Conservation (phyloP, 2,329 filamentous ascomycete species). For the Claviceps arundinis region DNA sequence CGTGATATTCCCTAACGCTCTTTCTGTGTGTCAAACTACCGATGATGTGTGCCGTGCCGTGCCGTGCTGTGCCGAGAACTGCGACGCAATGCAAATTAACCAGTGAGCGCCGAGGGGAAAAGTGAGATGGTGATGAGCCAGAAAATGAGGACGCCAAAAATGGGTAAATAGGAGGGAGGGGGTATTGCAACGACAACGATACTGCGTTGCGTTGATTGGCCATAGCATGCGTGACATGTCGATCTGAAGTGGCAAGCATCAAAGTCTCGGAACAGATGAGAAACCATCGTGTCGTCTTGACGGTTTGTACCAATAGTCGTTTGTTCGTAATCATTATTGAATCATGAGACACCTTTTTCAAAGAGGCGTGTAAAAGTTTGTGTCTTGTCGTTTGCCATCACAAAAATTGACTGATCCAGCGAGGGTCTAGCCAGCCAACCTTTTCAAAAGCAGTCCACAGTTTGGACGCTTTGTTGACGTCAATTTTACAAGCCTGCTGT, state of each 20-base stretch:
- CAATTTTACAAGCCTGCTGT: constrained; percentile 94
- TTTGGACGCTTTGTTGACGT: constrained; percentile 94
- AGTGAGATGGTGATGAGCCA: background rate
- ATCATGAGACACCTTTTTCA: background rate
- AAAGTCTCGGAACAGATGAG: background rate
- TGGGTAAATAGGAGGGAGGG: background rate
- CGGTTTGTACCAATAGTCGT: background rate
- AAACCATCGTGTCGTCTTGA: no score
- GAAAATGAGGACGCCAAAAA: constrained; percentile 1
- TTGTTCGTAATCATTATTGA: background rate
- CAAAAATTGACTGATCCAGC: constrained; percentile 27
- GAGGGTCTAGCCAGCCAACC: constrained; percentile 64
- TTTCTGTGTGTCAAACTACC: constrained; percentile 18
- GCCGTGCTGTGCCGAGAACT: constrained; percentile 11
- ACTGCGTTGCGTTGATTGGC: background rate
- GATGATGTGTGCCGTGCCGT: constrained; percentile 14
- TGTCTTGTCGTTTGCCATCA: constrained; percentile 9
- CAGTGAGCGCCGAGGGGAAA: background rate
- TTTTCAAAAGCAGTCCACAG: constrained; percentile 81
- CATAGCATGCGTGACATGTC: background rate
- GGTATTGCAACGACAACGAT: background rate
- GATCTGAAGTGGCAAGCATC: background rate
- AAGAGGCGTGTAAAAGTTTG: background rate
- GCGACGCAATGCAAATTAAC: background rate
- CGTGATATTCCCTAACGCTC: constrained; percentile 22